Evolutionary conservation across 2,329 filamentous ascomycete genomes (phyloP).

Genomic region (Ceratocystis ficicola): DNA sequence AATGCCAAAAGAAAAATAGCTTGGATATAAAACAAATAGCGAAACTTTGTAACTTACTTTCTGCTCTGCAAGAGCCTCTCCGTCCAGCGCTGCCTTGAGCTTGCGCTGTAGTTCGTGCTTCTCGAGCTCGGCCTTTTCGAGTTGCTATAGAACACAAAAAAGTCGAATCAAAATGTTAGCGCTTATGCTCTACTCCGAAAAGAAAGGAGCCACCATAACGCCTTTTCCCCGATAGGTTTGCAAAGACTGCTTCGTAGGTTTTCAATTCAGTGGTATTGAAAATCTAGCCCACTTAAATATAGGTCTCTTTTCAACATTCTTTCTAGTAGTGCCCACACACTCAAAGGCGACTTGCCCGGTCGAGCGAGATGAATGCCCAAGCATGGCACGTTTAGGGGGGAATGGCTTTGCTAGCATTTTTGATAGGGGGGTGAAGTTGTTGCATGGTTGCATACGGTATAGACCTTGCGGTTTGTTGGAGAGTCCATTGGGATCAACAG

Average conservation of each 20-base stretch:
- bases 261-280: neutral
- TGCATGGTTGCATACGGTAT: constrained; percentile 14
- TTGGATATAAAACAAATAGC: neutral
- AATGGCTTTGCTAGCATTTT: constrained; percentile 2
- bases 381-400: constrained; percentile 10
- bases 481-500: constrained; percentile 1
- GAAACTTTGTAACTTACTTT: constrained; percentile 36
- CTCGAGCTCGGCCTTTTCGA: constrained; percentile 46
- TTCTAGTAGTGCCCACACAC: constrained; percentile 11
- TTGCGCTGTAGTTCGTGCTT: constrained; percentile 44
- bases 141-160: constrained; percentile 36
- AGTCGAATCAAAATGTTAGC: constrained; percentile 12
- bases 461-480: constrained; percentile 10
- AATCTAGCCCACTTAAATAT: neutral
- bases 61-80: constrained; percentile 38
- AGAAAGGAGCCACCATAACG: neutral
- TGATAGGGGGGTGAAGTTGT: constrained; percentile 13
- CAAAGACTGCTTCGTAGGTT: neutral
- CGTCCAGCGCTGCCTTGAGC: constrained; percentile 41
- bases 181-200: neutral
- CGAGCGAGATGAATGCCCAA: constrained; percentile 16
- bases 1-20: neutral
- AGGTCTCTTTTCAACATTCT: too few relatives aligned
- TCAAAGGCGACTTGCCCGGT: constrained; percentile 20
- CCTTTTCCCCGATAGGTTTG: neutral